Evolutionary conservation across 192 early-diverging fungal genomes (phyloP).

Genomic region (Geosiphon pyriformis): DNA sequence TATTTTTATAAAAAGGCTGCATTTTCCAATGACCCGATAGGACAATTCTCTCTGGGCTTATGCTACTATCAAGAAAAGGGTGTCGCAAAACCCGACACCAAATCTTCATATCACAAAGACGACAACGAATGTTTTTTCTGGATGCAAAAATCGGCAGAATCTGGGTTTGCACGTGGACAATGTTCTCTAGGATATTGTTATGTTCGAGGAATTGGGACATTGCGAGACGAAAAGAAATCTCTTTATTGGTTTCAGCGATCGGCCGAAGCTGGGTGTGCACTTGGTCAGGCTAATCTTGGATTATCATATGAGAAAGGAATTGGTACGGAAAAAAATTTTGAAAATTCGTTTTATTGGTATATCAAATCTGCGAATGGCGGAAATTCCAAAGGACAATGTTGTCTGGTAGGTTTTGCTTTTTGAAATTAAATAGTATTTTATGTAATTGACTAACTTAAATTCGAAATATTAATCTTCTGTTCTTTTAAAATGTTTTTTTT

Average conservation of each 20-base stretch:
- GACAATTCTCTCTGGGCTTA: slow-evolving; percentile 50
- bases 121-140: slow-evolving; percentile 56
- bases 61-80: slow-evolving; percentile 57
- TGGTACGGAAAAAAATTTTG: neutral
- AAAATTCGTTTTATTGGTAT: neutral
- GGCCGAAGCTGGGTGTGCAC: neutral
- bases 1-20: slow-evolving; percentile 50
- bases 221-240: slow-evolving; percentile 36
- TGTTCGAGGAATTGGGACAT: slow-evolving; percentile 54
- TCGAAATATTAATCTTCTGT: too few species aligned
- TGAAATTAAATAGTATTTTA: too few species aligned
- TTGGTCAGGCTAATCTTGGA: neutral
- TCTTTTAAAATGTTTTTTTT: too few species aligned
- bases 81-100: slow-evolving; percentile 27
- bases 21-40: slow-evolving; percentile 48
- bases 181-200: slow-evolving; percentile 58
- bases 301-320: neutral
- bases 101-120: slow-evolving; percentile 41
- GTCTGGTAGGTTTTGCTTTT: too few species aligned
- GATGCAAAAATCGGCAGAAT: slow-evolving; percentile 50
- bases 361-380: neutral
- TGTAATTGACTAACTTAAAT: too few species aligned
- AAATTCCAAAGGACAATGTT: neutral
- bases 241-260: neutral
- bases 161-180: slow-evolving; percentile 48